Evolutionary conservation across 2,329 filamentous ascomycete species (phyloP).

Genomic region (Pyrenophora graminea): DNA sequence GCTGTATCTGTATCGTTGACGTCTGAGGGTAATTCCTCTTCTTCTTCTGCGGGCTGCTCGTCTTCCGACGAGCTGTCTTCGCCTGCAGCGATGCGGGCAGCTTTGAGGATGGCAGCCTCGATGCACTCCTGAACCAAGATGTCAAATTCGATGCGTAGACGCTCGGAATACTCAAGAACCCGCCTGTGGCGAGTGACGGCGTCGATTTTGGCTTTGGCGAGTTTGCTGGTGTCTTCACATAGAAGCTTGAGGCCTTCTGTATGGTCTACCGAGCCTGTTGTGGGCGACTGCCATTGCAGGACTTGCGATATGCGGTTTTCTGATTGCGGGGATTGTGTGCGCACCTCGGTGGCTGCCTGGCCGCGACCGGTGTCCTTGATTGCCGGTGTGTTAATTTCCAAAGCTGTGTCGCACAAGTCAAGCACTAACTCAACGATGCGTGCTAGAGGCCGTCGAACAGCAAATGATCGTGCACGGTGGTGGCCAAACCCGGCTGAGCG

Average conservation of each 20-base stretch:
- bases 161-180: constrained; percentile 94
- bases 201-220: constrained; percentile 87
- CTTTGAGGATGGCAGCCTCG: constrained; percentile 86
- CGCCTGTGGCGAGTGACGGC: constrained; percentile 87
- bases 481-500: constrained; percentile 75
- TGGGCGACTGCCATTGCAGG: constrained; percentile 93
- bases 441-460: constrained; percentile 83
- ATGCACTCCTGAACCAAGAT: constrained; percentile 95
- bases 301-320: constrained; percentile 95
- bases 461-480: constrained; percentile 82
- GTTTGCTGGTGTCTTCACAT: constrained; percentile 86
- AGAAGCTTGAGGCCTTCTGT: constrained; percentile 86
- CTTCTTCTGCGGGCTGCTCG: constrained; percentile 49
- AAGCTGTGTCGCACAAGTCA: constrained; percentile 91
- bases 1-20: constrained; percentile 44
- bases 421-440: constrained; percentile 93
- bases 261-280: constrained; percentile 86
- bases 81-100: constrained; percentile 83
- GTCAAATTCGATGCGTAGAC: constrained; percentile 91
- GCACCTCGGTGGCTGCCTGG: constrained; percentile 72
- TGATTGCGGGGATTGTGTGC: constrained; percentile 93
- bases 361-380: constrained; percentile 77
- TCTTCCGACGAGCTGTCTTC: constrained; percentile 76
- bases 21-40: constrained; percentile 54
- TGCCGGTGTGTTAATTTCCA: constrained; percentile 91